Evolutionary conservation across 2,329 filamentous ascomycete genomes (phyloP).

Genomic region (Aspergillus eucalypticola): DNA sequence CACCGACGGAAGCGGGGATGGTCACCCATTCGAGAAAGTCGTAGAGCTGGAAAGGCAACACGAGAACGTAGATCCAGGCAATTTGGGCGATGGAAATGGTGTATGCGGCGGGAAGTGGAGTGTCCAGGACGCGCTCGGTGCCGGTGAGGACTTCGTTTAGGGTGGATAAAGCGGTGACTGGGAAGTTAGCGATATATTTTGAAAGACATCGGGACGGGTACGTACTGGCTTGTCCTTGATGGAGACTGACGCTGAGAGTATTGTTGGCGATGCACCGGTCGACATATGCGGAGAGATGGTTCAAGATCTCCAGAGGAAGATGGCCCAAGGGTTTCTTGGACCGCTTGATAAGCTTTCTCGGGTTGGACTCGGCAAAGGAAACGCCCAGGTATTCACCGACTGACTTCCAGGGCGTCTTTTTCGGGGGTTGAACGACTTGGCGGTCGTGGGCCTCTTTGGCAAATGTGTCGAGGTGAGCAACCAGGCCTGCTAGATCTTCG

Average conservation of each 20-base stretch:
- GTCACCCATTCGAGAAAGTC: conserved; percentile 67
- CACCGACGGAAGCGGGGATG: conserved; percentile 70
- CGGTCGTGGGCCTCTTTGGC: conserved; percentile 60
- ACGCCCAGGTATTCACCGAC: conserved; percentile 73
- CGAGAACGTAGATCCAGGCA: conserved; percentile 78
- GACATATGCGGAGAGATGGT: conserved; percentile 67
- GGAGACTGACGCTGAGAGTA: conserved; percentile 37
- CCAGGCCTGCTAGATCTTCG: conserved; percentile 68
- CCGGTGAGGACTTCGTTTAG: conserved; percentile 73
- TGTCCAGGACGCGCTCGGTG: conserved; percentile 77
- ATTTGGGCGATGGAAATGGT: conserved; percentile 83
- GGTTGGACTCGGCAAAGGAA: conserved; percentile 75
- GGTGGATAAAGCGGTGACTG: conserved; percentile 60
- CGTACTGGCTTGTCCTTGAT: conserved; percentile 43
- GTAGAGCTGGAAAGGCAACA: conserved; percentile 79
- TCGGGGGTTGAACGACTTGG: conserved; percentile 34
- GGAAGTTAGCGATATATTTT: conserved; percentile 7
- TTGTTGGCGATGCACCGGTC: conserved; percentile 57
- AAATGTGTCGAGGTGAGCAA: conserved; percentile 74
- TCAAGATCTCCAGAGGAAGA: conserved; percentile 78
- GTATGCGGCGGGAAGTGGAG: conserved; percentile 79
- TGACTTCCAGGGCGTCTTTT: conserved; percentile 60
- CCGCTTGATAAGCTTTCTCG: conserved; percentile 73
- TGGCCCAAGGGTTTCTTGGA: conserved; percentile 74
- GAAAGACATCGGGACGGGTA: not conserved